Percentiles rank a stretch among this genome's conserved stretches.
Evolutionary conservation across 176 grass and related monocot genomes (phyloP).

Genomic region (Pontederia paniculata): DNA sequence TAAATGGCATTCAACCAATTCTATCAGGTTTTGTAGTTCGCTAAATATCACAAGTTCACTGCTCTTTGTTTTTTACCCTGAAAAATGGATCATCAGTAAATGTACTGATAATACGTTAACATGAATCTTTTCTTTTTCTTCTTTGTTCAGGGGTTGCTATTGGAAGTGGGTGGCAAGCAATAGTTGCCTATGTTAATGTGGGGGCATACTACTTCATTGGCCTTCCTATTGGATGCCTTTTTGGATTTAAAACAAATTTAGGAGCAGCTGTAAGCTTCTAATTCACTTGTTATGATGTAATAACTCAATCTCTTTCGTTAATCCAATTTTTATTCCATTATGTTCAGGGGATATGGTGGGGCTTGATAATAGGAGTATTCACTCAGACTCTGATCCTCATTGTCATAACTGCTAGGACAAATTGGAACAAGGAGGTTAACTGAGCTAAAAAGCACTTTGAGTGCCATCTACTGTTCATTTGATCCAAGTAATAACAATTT

Average conservation of each 20-base stretch:
- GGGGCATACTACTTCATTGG: conserved; percentile 67
- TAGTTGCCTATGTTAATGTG: conserved; percentile 74
- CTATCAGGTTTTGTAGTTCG: conserved; percentile 47
- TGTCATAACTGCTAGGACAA: conserved; percentile 55
- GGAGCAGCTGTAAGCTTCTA: conserved; percentile 30
- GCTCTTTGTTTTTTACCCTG: no score
- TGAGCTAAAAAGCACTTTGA: neutral
- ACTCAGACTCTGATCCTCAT: conserved; percentile 54
- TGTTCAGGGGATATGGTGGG: conserved; percentile 76
- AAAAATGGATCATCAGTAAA: no score
- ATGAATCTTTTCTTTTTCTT: neutral
- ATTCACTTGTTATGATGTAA: neutral
- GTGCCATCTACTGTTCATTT: neutral
- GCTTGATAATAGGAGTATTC: conserved; percentile 55
- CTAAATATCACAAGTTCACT: conserved; percentile 1
- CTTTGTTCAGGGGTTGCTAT: conserved; percentile 62
- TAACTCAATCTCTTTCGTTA: neutral
- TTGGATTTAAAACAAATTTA: conserved; percentile 59
- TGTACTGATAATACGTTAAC: neutral
- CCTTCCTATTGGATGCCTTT: conserved; percentile 54
- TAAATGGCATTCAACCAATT: conserved; percentile 86
- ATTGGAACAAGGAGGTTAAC: conserved; percentile 62
- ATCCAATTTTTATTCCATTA: neutral
- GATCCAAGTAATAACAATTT: no score
- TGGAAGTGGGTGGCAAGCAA: conserved; percentile 72